Base-by-base conservation (phyloP, 192 early-diverging fungal species). In the Coemansia sp. region DNA sequence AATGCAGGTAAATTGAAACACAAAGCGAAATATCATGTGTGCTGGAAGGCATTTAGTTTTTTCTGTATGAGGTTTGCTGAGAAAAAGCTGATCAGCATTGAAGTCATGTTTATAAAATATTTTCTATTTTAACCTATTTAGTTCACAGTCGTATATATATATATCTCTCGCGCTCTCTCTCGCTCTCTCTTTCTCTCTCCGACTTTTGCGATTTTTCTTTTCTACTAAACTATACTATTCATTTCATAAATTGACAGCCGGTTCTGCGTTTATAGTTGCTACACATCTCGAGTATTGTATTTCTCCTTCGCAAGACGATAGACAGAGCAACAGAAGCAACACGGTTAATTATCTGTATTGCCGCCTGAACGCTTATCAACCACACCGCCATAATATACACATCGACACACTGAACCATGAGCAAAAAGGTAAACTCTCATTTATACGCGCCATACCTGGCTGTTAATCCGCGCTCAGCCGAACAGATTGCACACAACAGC, bases 401-500 rank as follows among this genome's bases (percentile, higher is more conserved):
- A 46, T 19, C 19, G 2, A 48, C 8, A 48, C 14, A 17, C 45
- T 17, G 8, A 48, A 48, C 19, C 45, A 52, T 52, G 49, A 25
- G 9, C 49, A 20, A 36, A 17, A 63, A 29, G 48, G 45, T 56
- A 53, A n/a, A 22, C 43, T 15, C 42, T 4, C 59, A 29, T 22
- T 42, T 13, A 4, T 42, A 64, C 5, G 50, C 58, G 54, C 19
- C 52, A 25, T 55, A 38, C 43, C 58, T 36, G 4, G 22, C 66
- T 7, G 38, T 54, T 17, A 49, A 57, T 7, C 15, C 57, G 19
- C 40, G 69, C 7, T 65, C 72, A 35, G 62, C 46, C 17, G 59
- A 58, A 6, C 64, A 33, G 34, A 57, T 80, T 59, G 65, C 72
- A 20, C 66, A 58, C 53, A 71, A 57, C 59, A 32, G 40, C 25